A percentile compares a stretch with the other conserved stretches of the same genome.
Evolutionary conservation across 108 stramenopile genomes (phyloP).

Genomic region (Stephanodiscus minutulus): DNA sequence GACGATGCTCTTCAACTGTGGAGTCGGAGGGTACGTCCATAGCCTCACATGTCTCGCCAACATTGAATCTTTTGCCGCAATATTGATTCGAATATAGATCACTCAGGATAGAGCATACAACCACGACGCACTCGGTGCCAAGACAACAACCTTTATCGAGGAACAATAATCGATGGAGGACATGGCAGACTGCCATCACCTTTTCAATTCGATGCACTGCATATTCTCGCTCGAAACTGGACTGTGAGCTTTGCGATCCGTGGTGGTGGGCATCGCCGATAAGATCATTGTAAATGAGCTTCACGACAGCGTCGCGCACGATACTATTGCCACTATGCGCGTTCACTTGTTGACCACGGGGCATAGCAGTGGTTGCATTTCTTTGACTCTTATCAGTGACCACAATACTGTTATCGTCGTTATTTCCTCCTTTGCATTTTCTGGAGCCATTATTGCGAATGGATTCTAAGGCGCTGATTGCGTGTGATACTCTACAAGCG

Average conservation of each 20-base stretch:
- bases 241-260: neutral
- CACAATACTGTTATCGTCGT: neutral
- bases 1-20: neutral
- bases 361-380: neutral
- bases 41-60: neutral
- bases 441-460: neutral
- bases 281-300: conserved; percentile 30
- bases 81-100: conserved; percentile 33
- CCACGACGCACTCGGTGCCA: conserved; percentile 36
- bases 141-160: conserved; percentile 34
- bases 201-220: conserved; percentile 22
- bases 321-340: neutral
- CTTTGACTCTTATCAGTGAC: conserved; percentile 2
- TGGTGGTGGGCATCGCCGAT: conserved; percentile 14
- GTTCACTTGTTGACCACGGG: neutral
- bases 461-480: neutral
- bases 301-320: conserved; percentile 30
- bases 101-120: conserved; percentile 24
- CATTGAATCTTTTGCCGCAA: conserved; percentile 4
- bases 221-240: neutral
- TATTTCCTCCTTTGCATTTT: neutral
- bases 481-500: neutral
- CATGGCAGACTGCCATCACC: conserved; percentile 44
- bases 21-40: neutral
- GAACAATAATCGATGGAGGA: conserved; percentile 45